Evolutionary conservation across 805 yeast genomes (phyloP).

Genomic region (Spathaspora passalidarum): DNA sequence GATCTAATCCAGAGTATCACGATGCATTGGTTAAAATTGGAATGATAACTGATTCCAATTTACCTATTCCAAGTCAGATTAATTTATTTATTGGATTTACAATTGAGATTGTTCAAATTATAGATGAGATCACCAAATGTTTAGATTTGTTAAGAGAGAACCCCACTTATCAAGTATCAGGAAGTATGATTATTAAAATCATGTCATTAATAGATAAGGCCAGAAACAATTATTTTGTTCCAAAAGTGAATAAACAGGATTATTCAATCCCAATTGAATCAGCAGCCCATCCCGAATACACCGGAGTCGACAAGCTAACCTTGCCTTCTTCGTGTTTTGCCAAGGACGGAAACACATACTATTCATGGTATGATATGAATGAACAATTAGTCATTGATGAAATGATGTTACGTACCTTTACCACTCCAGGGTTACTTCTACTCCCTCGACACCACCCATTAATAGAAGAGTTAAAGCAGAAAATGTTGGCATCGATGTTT

Average conservation of each 20-base stretch:
- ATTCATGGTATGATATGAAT: conserved; percentile 53
- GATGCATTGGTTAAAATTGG: conserved; percentile 28
- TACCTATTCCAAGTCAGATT: conserved; percentile 13
- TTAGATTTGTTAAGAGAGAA: conserved; percentile 21
- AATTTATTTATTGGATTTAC: conserved; percentile 34
- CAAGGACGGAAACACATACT: conserved; percentile 8
- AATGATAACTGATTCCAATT: conserved; percentile 16
- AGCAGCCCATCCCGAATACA: conserved; percentile 29
- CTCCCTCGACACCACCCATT: conserved; percentile 31
- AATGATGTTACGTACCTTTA: conserved; percentile 31
- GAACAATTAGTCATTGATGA: conserved; percentile 44
- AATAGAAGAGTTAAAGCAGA: conserved; percentile 20
- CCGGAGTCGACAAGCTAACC: conserved; percentile 8
- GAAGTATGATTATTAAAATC: conserved; percentile 22
- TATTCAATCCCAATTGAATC: conserved; percentile 23
- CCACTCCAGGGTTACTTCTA: conserved; percentile 31
- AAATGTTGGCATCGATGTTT: conserved; percentile 19
- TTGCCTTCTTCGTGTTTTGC: conserved; percentile 25
- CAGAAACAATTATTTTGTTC: conserved; percentile 22
- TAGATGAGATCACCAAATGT: conserved; percentile 23
- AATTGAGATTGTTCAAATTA: conserved; percentile 21
- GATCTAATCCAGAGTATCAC: conserved; percentile 26
- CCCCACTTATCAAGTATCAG: conserved; percentile 14
- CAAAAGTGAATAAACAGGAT: conserved; percentile 16
- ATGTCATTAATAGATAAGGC: conserved; percentile 34